phyloP scores from a whole-genome alignment of 2,329 filamentous ascomycete genomes.

The Ramichloridium luteum region DNA sequence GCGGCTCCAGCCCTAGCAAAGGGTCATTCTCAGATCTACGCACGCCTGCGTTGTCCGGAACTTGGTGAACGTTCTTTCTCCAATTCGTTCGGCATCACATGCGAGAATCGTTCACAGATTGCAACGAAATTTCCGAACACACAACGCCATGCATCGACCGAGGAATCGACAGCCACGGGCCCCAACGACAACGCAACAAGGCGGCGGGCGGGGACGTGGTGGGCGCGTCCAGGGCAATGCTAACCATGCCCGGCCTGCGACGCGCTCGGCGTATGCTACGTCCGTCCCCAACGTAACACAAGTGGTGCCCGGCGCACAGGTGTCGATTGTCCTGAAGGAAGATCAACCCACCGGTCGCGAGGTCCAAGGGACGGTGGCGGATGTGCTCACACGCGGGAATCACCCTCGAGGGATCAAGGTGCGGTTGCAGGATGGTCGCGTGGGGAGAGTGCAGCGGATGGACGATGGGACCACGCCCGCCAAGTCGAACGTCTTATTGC shows the following conservation, averaged over 20 bases:
- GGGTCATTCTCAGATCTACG: too few species aligned
- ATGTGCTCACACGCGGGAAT: slow-evolving; percentile 59
- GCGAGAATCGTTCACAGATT: too few species aligned
- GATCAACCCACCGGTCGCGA: slow-evolving; percentile 65
- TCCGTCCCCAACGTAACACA: slow-evolving; percentile 26
- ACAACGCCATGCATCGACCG: too few species aligned
- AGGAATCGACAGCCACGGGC: slow-evolving; percentile 3
- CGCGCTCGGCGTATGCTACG: slow-evolving; percentile 3
- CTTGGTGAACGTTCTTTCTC: too few species aligned
- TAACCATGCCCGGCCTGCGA: slow-evolving; percentile 1
- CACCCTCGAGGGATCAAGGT: slow-evolving; percentile 66
- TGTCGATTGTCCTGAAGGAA: slow-evolving; percentile 63
- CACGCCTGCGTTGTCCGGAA: too few species aligned
- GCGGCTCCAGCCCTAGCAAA: too few species aligned
- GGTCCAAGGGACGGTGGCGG: slow-evolving; percentile 52
- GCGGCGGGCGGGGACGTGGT: slow-evolving; percentile 7
- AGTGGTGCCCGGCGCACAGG: slow-evolving; percentile 49
- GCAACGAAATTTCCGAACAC: too few species aligned
- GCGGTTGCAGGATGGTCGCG: slow-evolving; percentile 54
- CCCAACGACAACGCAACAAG: slow-evolving; percentile 3
- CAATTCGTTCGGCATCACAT: too few species aligned
- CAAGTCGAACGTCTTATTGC: too few species aligned
- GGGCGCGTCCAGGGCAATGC: slow-evolving; percentile 3
- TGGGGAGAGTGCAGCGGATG: slow-evolving; percentile 62
- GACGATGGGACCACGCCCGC: slow-evolving; percentile 13